Percentiles rank a stretch among this genome's conserved stretches.
These are phyloP conservation scores for Fraxinus quadrangulata DNA, from an alignment of 257 asterid species.

Conservation along the genomic window DNA sequence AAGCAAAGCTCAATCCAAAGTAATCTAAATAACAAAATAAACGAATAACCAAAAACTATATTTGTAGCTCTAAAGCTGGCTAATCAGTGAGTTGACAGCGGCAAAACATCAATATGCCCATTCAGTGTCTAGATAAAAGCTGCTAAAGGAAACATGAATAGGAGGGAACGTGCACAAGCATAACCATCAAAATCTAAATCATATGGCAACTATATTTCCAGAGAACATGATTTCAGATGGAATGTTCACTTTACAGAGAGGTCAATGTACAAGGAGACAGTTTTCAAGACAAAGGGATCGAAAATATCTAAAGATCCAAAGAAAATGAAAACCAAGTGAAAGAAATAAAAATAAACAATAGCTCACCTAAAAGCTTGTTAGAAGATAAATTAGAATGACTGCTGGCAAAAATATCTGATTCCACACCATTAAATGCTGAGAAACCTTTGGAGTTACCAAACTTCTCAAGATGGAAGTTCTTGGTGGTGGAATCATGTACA, in stretches of 20 bases:
- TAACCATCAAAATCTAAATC: neutral
- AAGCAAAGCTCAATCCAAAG: neutral
- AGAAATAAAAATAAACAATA: neutral
- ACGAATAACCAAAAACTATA: neutral
- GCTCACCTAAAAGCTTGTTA: slow-evolving; percentile 66
- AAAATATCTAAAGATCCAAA: slow-evolving; percentile 8
- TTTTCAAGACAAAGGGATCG: slow-evolving; percentile 11
- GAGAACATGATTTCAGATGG: neutral
- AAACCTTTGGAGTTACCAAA: slow-evolving; percentile 50
- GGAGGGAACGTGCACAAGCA: neutral
- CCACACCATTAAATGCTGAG: slow-evolving; percentile 48
- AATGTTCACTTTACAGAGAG: neutral
- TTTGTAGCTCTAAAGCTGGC: neutral
- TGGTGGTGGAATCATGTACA: slow-evolving; percentile 47
- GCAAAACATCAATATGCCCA: neutral
- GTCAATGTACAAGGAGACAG: neutral
- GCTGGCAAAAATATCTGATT: slow-evolving; percentile 47
- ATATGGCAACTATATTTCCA: neutral
- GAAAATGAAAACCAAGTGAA: slow-evolving; percentile 2
- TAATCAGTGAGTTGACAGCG: neutral
- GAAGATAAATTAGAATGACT: slow-evolving; percentile 47
- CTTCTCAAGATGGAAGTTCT: slow-evolving; percentile 48
- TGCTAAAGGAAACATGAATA: neutral
- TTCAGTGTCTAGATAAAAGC: neutral
- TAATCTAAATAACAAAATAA: neutral